Conservation (phyloP, 176 grass and related monocot genomes). For the Hyparrhenia diplandra region DNA sequence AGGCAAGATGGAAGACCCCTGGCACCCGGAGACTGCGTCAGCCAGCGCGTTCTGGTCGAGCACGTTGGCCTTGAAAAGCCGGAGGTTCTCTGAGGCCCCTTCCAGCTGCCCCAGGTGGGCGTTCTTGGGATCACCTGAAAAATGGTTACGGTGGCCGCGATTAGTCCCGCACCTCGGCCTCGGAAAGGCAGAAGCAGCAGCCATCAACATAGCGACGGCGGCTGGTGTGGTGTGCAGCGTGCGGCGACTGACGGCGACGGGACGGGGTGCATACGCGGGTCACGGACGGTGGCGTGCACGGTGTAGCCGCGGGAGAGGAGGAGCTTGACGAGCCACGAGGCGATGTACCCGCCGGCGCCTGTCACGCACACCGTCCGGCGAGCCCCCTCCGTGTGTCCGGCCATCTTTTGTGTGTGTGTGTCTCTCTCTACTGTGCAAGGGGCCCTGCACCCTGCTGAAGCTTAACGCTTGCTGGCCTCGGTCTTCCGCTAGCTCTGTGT, state of each 20-base stretch:
- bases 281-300: constrained; percentile 51
- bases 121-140: constrained; percentile 44
- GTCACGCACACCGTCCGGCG: not conserved
- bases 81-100: constrained; percentile 38
- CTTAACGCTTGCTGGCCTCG: no score
- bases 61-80: constrained; percentile 61
- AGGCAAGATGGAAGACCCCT: constrained; percentile 57
- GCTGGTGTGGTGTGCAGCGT: not conserved
- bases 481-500: no score
- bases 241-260: not conserved
- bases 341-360: constrained; percentile 42
- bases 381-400: not conserved
- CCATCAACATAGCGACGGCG: no score
- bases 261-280: constrained; percentile 11
- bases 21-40: constrained; percentile 38
- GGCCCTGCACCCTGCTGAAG: no score
- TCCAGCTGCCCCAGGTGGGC: constrained; percentile 39
- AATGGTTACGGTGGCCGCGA: no score
- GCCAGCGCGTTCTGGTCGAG: constrained; percentile 38
- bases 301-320: constrained; percentile 49
- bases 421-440: not conserved
- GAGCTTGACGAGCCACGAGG: constrained; percentile 54
- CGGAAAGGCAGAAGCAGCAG: not conserved
- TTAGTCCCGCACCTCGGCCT: not conserved
- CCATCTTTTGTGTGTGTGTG: not conserved